Base-by-base conservation (phyloP, 2,329 filamentous ascomycete species). In the Gnomoniopsis sp. region DNA sequence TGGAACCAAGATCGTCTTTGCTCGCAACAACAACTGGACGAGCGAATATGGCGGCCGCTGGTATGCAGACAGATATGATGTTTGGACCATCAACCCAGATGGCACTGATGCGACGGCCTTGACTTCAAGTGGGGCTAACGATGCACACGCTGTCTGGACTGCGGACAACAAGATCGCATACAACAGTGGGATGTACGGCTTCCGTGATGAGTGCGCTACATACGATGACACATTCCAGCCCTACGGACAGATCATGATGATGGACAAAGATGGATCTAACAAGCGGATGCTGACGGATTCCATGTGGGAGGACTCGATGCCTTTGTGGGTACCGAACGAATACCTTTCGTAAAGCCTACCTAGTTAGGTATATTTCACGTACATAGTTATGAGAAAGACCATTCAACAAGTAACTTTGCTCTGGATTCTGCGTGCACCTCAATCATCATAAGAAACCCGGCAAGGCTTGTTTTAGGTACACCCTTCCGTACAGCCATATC, bases 221-320 rank as follows among this genome's bases (percentile, higher is more conserved):
- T 78, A 73, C 53, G 75, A 78, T 53, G 60, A 75, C 38, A 77
- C 75, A 1, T 78, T 77, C 63, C 73, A 79, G 65, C 76, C 74
- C 0, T 77, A 77, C 48, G 75, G 75, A 0, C 74, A 77, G 67
- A 74, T 78, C 48, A 68, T 75, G 51, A 58, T 73, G n/a, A 77
- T 77, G 75, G 66, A 78, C 58, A 66, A 67, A 6, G 74, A 77
- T 66, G 76, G 77, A 0, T 66, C 63, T 11, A 64, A 68, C 36
- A 71, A 71, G 62, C 58, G 21, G 2, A 58, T 70, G 63, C 46
- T 71, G 44, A 70, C 68, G 1, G 68, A 72, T 49, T 67, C 61
- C 17, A 67, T 69, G 66, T 71, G 68, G 68, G 69, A 71, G 53
- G 69, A 71, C 58, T 69, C 65, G 22, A 72, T 72, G 68, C 69